Percentiles rank a stretch among this genome's conserved stretches.
Evolutionary conservation across 495 filamentous ascomycete species (phyloP).

Genomic region (Copromyces sp.): DNA sequence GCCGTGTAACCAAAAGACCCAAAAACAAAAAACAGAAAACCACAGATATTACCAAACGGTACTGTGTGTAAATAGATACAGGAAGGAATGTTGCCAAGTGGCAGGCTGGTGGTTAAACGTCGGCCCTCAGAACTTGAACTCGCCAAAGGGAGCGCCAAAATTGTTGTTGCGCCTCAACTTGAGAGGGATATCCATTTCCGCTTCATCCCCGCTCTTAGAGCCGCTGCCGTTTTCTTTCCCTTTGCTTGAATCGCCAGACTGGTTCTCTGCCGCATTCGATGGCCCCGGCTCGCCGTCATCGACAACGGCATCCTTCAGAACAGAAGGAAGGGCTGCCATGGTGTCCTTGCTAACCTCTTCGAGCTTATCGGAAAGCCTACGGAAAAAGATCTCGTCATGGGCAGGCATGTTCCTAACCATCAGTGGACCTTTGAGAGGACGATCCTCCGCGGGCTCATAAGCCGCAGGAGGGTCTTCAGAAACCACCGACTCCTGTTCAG

Average conservation of each 20-base stretch:
- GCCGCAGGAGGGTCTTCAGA: slow-evolving; percentile 16
- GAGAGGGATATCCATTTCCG: slow-evolving; percentile 40
- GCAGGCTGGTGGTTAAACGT: neutral
- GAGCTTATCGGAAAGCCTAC: slow-evolving; percentile 31
- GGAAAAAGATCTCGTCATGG: slow-evolving; percentile 38
- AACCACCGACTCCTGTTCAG: neutral
- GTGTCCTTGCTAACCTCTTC: slow-evolving; percentile 28
- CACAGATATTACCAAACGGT: neutral
- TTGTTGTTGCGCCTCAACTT: slow-evolving; percentile 51
- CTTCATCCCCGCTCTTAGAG: slow-evolving; percentile 26
- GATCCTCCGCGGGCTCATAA: slow-evolving; percentile 23
- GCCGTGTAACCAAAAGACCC: neutral
- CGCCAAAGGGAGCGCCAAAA: slow-evolving; percentile 42
- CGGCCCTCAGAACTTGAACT: slow-evolving; percentile 5
- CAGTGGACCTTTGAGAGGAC: slow-evolving; percentile 31
- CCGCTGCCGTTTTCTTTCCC: slow-evolving; percentile 15
- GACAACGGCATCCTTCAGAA: slow-evolving; percentile 20
- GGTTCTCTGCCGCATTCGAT: neutral
- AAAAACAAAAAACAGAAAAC: neutral
- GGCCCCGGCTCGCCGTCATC: slow-evolving; percentile 7
- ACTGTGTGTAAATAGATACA: neutral
- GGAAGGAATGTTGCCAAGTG: neutral
- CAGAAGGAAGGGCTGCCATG: slow-evolving; percentile 28
- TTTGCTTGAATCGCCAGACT: slow-evolving; percentile 2
- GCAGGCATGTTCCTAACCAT: slow-evolving; percentile 36